Evolutionary conservation across 495 filamentous ascomycete species (phyloP), one percentile per base, ranked within the genome.

Genomic region (Podospora anserina): DNA sequence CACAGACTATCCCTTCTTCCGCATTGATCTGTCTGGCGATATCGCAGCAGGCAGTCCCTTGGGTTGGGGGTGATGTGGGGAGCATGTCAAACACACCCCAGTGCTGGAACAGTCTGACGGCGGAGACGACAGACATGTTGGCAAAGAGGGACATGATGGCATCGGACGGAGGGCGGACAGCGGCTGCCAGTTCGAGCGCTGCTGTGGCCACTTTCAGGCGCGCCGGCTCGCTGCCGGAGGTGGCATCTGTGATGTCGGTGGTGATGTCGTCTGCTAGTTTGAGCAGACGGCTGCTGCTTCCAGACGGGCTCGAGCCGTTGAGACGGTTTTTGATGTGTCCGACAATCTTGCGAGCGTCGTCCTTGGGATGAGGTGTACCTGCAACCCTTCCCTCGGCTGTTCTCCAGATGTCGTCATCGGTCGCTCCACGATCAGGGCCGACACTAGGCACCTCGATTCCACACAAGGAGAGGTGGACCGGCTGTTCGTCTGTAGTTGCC

Each of bases 1-100:
- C 15, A 49, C 39, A 11, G 13, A 49, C 39, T 13, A 49, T 49
- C 39, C 39, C 39, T 16, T 49, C 39, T 16, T 49, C 39, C 6
- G 39, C 39, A 3, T 16, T 16, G 15, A 49, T 49, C 7, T 9
- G 7, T 16, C 39, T 49, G 5, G 39, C 39, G 15, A 49, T 11
- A 3, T 49, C 39, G 39, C 9, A 13, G 9, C 39, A 74, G 1
- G 75, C 71, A 34, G 78, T 75, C 11, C 66, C 65, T 13, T 71
- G 70, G 7, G 64, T 66, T 19, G 19, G 34, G 4, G 63, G 20
- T 23, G 23, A 23, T 23, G 23, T 23, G 7, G 79, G 78, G 23
- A 81, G 77, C 20, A 59, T 59, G 32, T 79, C 77, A 30, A 80
- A 80, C 7, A 77, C 72, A 15, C 73, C 66, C 78, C 78, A 81